A percentile compares a stretch with the other conserved stretches of the same genome.
phyloP scores from a whole-genome alignment of 23 red algal species.

The Gracilaria caudata region DNA sequence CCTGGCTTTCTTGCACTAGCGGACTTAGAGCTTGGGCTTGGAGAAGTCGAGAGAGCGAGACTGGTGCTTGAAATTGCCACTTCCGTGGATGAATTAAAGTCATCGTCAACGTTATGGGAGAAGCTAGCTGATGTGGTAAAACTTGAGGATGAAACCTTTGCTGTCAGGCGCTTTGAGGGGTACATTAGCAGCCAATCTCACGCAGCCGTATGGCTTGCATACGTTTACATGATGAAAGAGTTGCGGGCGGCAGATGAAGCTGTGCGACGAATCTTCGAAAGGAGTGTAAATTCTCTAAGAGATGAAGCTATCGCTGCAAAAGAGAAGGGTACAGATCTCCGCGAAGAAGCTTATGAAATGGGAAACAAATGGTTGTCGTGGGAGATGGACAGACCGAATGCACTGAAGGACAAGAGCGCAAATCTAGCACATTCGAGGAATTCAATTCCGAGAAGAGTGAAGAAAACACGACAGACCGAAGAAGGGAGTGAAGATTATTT shows the following conservation, averaged over 20 bases:
- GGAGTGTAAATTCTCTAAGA: conserved; percentile 8
- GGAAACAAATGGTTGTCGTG: conserved; percentile 48
- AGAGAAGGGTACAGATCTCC: neutral
- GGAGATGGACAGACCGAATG: neutral
- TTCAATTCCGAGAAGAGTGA: conserved; percentile 35
- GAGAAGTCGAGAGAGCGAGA: conserved; percentile 65
- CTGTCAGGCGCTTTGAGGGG: conserved; percentile 28
- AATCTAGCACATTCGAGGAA: conserved; percentile 28
- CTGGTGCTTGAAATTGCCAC: conserved; percentile 65
- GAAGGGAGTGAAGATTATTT: conserved; percentile 63
- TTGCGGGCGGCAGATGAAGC: conserved; percentile 6
- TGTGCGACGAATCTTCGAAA: neutral
- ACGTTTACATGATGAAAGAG: conserved; percentile 40
- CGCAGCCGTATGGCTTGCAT: conserved; percentile 48
- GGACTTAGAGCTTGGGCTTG: conserved; percentile 66
- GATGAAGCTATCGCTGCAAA: conserved; percentile 13
- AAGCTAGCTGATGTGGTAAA: conserved; percentile 69
- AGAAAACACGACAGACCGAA: conserved; percentile 5
- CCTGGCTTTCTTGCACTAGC: conserved; percentile 68
- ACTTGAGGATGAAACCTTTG: conserved; percentile 11
- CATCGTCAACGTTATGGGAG: conserved; percentile 64
- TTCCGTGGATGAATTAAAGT: conserved; percentile 42
- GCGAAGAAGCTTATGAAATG: conserved; percentile 21
- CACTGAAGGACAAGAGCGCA: neutral
- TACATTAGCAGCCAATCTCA: neutral